Evolutionary conservation across 129 eudicot species (phyloP).

Genomic region (Daucus carota): DH1_v3.0 NC_030383.2:47193001-47193500

Average conservation of each 20-base stretch:
- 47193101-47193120: not conserved
- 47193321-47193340: not conserved
- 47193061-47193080: not conserved
- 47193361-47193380: not conserved
- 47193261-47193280: not conserved
- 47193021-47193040: not conserved
- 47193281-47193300: not conserved
- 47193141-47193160: constrained; percentile 5
- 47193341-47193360: not conserved
- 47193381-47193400: constrained; percentile 2
- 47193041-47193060: not conserved
- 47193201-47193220: constrained; percentile 2
- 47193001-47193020: no score
- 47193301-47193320: not conserved
- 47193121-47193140: not conserved
- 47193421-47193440: not conserved
- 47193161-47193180: constrained; percentile 4
- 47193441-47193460: not conserved
- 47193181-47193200: constrained; percentile 5
- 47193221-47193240: not conserved
- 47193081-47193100: not conserved
- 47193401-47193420: constrained; percentile 40
- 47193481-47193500: constrained; percentile 18
- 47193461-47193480: not conserved
- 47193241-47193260: not conserved